Conservation (phyloP, 805 yeast species). For the Yarrowia deformans region DNA sequence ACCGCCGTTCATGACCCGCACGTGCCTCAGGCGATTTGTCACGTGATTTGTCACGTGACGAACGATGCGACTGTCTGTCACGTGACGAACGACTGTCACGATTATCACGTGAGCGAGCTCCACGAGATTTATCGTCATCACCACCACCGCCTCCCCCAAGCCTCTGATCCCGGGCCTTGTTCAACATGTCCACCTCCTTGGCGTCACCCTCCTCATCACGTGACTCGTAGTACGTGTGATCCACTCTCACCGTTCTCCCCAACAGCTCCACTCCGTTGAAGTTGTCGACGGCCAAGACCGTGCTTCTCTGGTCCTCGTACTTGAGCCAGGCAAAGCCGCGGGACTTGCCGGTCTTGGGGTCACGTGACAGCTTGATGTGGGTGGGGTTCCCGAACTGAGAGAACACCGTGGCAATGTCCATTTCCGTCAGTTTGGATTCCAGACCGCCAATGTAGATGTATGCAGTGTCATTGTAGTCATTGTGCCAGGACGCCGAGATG, state of each 20-base stretch:
- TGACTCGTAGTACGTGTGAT: conserved; percentile 67
- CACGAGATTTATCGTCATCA: too few relatives aligned
- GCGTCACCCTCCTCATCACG: conserved; percentile 22
- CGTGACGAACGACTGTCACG: too few relatives aligned
- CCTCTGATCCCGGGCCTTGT: neutral
- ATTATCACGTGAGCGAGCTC: too few relatives aligned
- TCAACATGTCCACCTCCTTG: conserved; percentile 9
- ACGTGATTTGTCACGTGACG: neutral
- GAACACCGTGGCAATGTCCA: conserved; percentile 77
- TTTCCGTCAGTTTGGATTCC: conserved; percentile 69
- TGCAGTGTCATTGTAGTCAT: conserved; percentile 77
- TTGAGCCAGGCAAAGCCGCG: conserved; percentile 82
- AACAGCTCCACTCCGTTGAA: conserved; percentile 70
- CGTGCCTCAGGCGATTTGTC: neutral
- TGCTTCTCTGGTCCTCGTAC: conserved; percentile 80
- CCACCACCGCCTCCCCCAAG: neutral
- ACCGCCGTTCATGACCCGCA: neutral
- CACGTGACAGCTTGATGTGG: conserved; percentile 72
- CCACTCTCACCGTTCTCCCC: conserved; percentile 65
- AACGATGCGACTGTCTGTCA: neutral
- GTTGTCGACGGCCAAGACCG: conserved; percentile 87
- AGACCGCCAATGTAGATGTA: conserved; percentile 77
- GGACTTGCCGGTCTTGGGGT: conserved; percentile 67
- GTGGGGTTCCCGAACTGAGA: conserved; percentile 91
- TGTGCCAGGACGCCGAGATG: conserved; percentile 84